Conservation (phyloP, 2,329 filamentous ascomycete genomes). For the Apiospora pterosperma region DNA sequence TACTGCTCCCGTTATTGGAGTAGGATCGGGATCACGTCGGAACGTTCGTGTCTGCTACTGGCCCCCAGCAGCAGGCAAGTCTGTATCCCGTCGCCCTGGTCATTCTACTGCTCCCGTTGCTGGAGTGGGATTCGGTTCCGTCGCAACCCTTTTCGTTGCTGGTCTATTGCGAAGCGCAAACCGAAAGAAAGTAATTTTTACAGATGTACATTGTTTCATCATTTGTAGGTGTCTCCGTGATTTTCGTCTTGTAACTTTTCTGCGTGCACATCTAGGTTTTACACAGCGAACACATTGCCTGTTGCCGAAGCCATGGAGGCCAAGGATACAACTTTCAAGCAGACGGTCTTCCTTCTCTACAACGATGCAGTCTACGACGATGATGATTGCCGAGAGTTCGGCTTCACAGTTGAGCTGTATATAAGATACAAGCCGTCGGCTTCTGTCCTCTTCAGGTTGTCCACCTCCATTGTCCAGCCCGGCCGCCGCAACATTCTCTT, state of each 20-base stretch:
- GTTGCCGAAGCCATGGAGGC: no score
- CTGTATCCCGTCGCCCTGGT: background rate
- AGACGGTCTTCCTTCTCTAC: background rate
- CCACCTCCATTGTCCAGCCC: no score
- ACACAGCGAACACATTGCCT: no score
- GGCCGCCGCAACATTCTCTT: no score
- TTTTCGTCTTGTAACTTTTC: no score
- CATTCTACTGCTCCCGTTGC: background rate
- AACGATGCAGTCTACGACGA: background rate
- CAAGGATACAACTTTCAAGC: background rate
- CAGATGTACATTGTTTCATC: background rate
- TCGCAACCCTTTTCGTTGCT: background rate
- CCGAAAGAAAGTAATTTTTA: no score
- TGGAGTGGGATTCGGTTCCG: background rate
- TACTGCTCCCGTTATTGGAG: background rate
- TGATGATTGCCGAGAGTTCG: background rate
- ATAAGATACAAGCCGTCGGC: background rate
- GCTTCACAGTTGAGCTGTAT: background rate
- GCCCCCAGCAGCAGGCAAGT: background rate
- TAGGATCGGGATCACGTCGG: background rate
- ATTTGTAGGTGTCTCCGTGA: no score
- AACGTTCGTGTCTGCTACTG: background rate
- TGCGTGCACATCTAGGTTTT: no score
- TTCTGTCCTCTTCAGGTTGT: background rate
- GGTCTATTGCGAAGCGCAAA: no score